phyloP scores from a whole-genome alignment of 768 basidiomycete species.

The Exidia glandulosa region DNA sequence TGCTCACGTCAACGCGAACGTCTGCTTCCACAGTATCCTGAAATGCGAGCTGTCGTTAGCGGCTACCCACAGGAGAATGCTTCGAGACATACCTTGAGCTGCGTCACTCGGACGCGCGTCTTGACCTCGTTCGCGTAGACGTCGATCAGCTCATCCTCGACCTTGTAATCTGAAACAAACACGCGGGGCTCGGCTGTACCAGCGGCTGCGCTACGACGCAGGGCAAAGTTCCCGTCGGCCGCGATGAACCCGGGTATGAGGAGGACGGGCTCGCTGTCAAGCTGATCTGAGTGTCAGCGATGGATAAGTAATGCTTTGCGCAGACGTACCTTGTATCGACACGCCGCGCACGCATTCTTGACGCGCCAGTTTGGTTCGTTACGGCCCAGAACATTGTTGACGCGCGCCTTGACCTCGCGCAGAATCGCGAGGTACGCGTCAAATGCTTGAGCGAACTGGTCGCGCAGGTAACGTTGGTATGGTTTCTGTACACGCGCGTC shows the following conservation, averaged over 20 bases:
- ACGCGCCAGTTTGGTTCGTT: conserved; percentile 15
- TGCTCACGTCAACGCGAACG: neutral
- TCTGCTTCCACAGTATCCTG: neutral
- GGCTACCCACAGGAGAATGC: neutral
- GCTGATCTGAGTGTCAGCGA: neutral
- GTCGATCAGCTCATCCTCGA: neutral
- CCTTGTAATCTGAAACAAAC: neutral
- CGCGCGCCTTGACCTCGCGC: conserved; percentile 5
- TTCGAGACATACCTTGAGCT: neutral
- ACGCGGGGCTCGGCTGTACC: neutral
- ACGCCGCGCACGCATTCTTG: conserved; percentile 16
- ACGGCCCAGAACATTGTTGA: conserved; percentile 8
- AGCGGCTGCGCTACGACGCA: neutral
- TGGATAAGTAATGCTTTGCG: neutral
- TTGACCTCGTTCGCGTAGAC: neutral
- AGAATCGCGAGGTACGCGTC: conserved; percentile 19
- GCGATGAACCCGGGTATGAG: conserved; percentile 9
- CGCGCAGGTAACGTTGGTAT: conserved; percentile 5
- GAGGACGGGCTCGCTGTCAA: conserved; percentile 10
- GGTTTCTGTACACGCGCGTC: conserved; percentile 5
- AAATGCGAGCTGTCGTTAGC: no score
- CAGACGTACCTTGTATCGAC: conserved; percentile 10
- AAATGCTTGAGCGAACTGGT: conserved; percentile 16
- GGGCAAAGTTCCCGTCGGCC: conserved; percentile 12
- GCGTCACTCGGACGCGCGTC: neutral